A percentile compares a stretch with the other conserved stretches of the same genome.
Conservation (phyloP, 2,329 filamentous ascomycete species). For the Apiospora kogelbergensis region DNA sequence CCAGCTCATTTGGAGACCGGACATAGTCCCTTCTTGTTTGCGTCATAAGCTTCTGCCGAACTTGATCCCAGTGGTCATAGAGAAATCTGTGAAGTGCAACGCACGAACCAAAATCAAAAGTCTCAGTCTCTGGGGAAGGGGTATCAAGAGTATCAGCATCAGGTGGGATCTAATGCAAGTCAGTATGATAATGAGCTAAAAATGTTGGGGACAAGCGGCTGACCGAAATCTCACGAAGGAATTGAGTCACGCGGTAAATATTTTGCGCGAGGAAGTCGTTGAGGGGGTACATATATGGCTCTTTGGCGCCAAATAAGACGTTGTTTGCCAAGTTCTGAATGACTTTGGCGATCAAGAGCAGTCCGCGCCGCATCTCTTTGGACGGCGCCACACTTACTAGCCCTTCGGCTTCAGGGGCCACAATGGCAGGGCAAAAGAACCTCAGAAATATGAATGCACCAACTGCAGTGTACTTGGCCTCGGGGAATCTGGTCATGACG, state of each 20-base stretch:
- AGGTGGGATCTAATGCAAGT: conserved; percentile 43
- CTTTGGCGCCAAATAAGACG: conserved; percentile 69
- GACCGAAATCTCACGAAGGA: conserved; percentile 67
- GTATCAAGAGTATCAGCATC: conserved; percentile 44
- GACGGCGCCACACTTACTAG: conserved; percentile 61
- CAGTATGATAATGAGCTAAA: conserved; percentile 13
- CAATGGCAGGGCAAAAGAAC: conserved; percentile 72
- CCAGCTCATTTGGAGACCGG: conserved; percentile 53
- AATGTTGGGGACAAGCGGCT: conserved; percentile 23
- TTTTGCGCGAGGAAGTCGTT: conserved; percentile 69
- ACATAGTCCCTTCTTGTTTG: conserved; percentile 58
- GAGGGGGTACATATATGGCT: conserved; percentile 70
- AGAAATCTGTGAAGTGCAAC: conserved; percentile 68
- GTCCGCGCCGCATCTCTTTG: conserved; percentile 67
- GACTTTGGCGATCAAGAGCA: conserved; percentile 69
- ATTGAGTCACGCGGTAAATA: conserved; percentile 66
- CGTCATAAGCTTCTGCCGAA: conserved; percentile 62
- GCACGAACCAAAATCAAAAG: conserved; percentile 70
- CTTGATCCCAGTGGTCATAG: conserved; percentile 71
- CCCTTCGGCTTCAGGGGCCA: conserved; percentile 67
- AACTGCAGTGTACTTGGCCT: conserved; percentile 71
- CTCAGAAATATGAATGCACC: conserved; percentile 71
- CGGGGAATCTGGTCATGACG: conserved; percentile 64
- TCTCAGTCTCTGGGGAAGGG: conserved; percentile 42
- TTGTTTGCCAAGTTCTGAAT: conserved; percentile 73